A percentile compares a stretch with the other conserved stretches of the same genome.
Evolutionary conservation across 805 yeast species (phyloP).

Genomic region (Suhomyces prunicola): DNA sequence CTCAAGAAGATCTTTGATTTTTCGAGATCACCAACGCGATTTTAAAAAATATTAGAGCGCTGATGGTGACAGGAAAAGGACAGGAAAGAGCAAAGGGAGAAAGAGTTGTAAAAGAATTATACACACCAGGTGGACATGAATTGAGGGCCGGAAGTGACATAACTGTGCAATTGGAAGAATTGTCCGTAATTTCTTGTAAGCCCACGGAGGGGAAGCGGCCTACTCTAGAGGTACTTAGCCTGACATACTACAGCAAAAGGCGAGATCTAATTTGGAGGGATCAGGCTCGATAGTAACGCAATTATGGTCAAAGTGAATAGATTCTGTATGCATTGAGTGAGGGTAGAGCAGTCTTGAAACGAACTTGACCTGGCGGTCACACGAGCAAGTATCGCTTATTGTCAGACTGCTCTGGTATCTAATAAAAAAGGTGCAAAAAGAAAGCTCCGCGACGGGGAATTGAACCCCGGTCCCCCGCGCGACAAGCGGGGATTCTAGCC

Average conservation of each 20-base stretch:
- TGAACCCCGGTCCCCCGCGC: constrained; percentile 7
- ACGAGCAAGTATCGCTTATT: not conserved
- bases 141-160: too few species aligned
- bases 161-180: too few species aligned
- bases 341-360: not conserved
- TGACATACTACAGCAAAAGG: not conserved
- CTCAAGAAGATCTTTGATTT: not conserved
- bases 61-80: too few species aligned
- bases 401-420: not conserved
- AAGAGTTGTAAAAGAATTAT: too few species aligned
- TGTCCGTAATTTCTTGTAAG: not conserved
- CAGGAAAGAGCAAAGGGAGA: too few species aligned
- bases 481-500: constrained; percentile 8
- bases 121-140: too few species aligned
- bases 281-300: not conserved
- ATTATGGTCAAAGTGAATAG: not conserved
- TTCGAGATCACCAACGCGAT: not conserved
- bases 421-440: not conserved
- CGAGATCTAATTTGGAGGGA: not conserved
- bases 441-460: constrained; percentile 4
- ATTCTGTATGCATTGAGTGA: not conserved
- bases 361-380: not conserved
- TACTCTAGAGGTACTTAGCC: not conserved
- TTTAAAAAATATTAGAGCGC: not conserved
- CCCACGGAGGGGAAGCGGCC: not conserved